Percentiles rank a stretch among this genome's conserved stretches.
These are phyloP conservation scores for Aureobasidium sp. DNA, from an alignment of 2,329 filamentous ascomycete genomes.

Conservation along the genomic window DNA sequence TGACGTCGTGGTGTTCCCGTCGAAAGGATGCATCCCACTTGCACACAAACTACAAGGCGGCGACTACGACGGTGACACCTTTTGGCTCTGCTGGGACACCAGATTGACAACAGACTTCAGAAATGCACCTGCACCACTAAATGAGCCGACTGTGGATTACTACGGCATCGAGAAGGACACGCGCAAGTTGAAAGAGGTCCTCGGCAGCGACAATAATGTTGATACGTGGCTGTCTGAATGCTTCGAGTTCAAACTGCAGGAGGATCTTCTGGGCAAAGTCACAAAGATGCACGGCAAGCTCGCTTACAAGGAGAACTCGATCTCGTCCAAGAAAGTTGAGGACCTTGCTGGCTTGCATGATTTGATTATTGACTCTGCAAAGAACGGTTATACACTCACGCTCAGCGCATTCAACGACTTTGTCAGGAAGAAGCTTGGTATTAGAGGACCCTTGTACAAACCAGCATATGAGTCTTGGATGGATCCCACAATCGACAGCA, in stretches of 20 bases:
- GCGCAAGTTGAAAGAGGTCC: conserved; percentile 42
- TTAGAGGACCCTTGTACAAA: conserved; percentile 38
- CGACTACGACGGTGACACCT: conserved; percentile 71
- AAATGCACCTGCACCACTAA: conserved; percentile 48
- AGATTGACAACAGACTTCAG: conserved; percentile 58
- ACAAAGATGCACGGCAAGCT: conserved; percentile 58
- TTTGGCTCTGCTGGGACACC: conserved; percentile 70
- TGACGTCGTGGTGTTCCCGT: conserved; percentile 73
- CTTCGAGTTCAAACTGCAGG: conserved; percentile 52
- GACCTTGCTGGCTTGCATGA: conserved; percentile 30
- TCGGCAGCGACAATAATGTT: conserved; percentile 27
- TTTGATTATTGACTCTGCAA: conserved; percentile 38
- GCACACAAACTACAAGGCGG: conserved; percentile 69
- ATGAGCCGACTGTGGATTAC: conserved; percentile 38
- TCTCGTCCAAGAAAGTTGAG: conserved; percentile 24
- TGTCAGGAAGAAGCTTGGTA: conserved; percentile 46
- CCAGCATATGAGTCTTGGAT: conserved; percentile 29
- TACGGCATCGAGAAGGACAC: conserved; percentile 47
- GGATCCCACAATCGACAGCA: conserved; percentile 17
- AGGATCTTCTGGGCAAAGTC: conserved; percentile 54
- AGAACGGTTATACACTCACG: conserved; percentile 44
- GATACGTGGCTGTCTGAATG: conserved; percentile 45
- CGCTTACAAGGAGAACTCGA: conserved; percentile 44
- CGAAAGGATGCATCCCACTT: conserved; percentile 53
- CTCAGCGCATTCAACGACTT: conserved; percentile 41